Evolutionary conservation across 169 alveolate genomes (phyloP), one percentile per base, ranked within the genome.

Genomic region (Cryptosporidium meleagridis): DNA sequence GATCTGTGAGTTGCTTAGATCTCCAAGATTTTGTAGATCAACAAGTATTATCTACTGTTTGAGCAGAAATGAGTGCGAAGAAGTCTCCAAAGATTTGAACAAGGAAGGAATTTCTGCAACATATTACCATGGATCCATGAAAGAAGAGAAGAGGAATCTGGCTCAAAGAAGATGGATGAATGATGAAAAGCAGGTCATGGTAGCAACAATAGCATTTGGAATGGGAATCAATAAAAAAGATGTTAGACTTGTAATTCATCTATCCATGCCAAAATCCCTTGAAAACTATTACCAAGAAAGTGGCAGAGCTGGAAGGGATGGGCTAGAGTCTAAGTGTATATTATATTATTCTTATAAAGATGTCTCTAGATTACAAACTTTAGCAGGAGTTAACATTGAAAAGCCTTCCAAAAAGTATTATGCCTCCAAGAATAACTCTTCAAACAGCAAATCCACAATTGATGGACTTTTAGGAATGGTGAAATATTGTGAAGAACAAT

Each of bases 131-230:
- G 96, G 95, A 44, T 97, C 94, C 70, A 91, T 92, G 93, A 67
- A 85, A 39, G 94, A 93, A 91, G 87, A 70, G 26, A 87, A 75
- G 35, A 92, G 96, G 45, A 94, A 87, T 33, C 58, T 62, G 37
- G 92, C 93, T 3, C 96, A 96, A 85, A 92, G 87, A 68, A 84
- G 84, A 65, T 98, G 95, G 97, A 91, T 98, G 98, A 98, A 97
- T 93, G 98, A 95, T 51, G 94, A 97, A 89, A 93, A 97, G 45
- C 95, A 97, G 69, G 97, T 98, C 4, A 96, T 98, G 71, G 99
- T 97, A 4, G 99, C 99, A n/a, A 97, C 99, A 1, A 96, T 98
- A 26, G 99, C 99, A 21, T 99, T 99, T 92, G 99, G 99, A 26
- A 96, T 99, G 99, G 99, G 99, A 39, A 98, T 99, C 51, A 98